Base-by-base conservation (phyloP, 495 filamentous ascomycete species). In the Cladorrhinum samala region DNA sequence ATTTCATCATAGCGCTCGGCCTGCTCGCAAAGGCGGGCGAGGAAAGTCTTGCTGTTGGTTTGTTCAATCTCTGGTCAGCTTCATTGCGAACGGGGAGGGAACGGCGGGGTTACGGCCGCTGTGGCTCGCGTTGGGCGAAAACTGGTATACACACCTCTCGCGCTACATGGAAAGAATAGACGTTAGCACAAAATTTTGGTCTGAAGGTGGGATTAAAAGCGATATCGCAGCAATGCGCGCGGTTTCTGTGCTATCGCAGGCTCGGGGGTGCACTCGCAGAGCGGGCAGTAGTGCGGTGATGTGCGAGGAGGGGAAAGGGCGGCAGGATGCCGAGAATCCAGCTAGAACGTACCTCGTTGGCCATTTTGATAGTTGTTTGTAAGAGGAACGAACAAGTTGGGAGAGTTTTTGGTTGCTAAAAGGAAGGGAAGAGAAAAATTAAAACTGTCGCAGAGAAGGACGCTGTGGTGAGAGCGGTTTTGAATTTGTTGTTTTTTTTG, bases 1-100 rank as follows among this genome's bases (percentile, higher is more conserved):
- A 99, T 99, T 78, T 99, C 93, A 89, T 99, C 93, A 73, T 99
- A 99, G 72, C 93, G 93, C 83, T 99, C 93, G 68, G 93, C 93
- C 86, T 99, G 93, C 88, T 99, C 93, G 82, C 93, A 97, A 70
- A 99, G 89, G 79, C 93, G 85, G 69, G 93, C 93, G 71, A 99
- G 89, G 82, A 99, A 99, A 65, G 93, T 99, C 86, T 99, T 97
- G 88, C 94, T 98, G 74, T 67, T 71, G 57, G 11, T 6, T 33
- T 50, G 54, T 57, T 52, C 46, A 54, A 59, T 53, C 50, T 56
- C 41, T 52, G 54, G 58, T 61, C 55, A 69, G 71, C 55, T 40
- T 21, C 43, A 24, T 33, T n/a, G 52, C 46, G 27, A 33, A 33
- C 27, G 27, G 27, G 27, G 27, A 49, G 50, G 37, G 38, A 41